Evolutionary conservation across 129 eudicot species (phyloP), one percentile per base, ranked within the genome.

Genomic region (Helichrysum umbraculigerum): DNA sequence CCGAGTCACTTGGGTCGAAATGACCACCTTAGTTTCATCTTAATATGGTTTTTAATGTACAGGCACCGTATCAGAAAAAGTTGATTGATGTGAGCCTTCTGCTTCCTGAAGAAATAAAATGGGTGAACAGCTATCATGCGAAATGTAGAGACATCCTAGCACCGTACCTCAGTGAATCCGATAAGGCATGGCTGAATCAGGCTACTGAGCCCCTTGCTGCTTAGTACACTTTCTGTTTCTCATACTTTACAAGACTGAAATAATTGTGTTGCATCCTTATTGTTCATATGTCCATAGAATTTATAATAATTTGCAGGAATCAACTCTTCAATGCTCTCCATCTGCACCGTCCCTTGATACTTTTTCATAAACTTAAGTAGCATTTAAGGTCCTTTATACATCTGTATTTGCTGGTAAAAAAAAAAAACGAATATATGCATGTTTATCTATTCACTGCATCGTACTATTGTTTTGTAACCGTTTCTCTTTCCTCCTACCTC

Each of bases 41-140:
- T 21, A 21, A 12, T 35, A 7, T 20, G 33, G 7, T 68, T 75
- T 14, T 63, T 51, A 29, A 66, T 47, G 19, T 71, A 28, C 81
- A 95, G 99, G 99, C 96, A 60, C 99, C 99, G 9, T 95, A 91
- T 71, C 99, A 95, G 74, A 87, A 8, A 34, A 92, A 92, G 85
- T 65, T 92, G 89, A 90, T 90, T 28, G 96, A 92, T 57, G 75
- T 68, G 72, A 88, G 85, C 78, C 90, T 81, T 65, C 56, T 92
- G 70, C 83, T 83, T 41, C 88, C 91, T 15, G 97, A 95, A 80
- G 99, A 95, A 81, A 80, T 95, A 39, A 84, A 81, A 73, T 95
- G 97, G 97, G 62, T 95, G 85, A 91, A 95, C 75, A 32, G 59
- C n/a, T 95, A 95, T 80, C 97, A 95, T 33, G 76, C 92, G 0